phyloP scores from a whole-genome alignment of 805 yeast species.

The Millerozyma miso region DNA sequence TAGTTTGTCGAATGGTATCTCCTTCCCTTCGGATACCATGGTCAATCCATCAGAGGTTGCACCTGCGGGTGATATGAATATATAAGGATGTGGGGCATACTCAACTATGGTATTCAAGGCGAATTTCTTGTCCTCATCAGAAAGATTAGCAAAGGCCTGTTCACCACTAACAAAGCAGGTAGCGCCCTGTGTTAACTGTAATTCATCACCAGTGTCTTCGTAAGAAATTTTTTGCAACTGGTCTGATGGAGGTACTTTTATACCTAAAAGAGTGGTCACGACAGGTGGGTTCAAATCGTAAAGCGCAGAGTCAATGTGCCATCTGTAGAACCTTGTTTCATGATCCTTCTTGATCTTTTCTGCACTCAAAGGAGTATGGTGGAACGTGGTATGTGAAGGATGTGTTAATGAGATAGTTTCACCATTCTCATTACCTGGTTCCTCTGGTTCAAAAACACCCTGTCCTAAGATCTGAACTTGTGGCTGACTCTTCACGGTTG shows the following conservation, averaged over 20 bases:
- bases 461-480: slow-evolving; percentile 90
- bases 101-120: slow-evolving; percentile 78
- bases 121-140: slow-evolving; percentile 66
- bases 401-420: slow-evolving; percentile 63
- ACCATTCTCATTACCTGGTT: slow-evolving; percentile 58
- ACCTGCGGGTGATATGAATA: slow-evolving; percentile 71
- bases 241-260: slow-evolving; percentile 69
- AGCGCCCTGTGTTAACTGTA: slow-evolving; percentile 76
- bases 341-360: slow-evolving; percentile 56
- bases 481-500: slow-evolving; percentile 74
- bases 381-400: slow-evolving; percentile 82
- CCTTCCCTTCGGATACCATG: slow-evolving; percentile 78
- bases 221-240: slow-evolving; percentile 63
- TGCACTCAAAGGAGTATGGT: slow-evolving; percentile 59
- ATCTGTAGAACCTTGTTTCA: slow-evolving; percentile 80
- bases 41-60: slow-evolving; percentile 87
- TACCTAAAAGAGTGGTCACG: slow-evolving; percentile 79
- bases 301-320: slow-evolving; percentile 92
- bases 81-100: slow-evolving; percentile 92
- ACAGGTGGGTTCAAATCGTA: slow-evolving; percentile 84
- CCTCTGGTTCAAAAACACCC: slow-evolving; percentile 56
- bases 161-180: slow-evolving; percentile 89
- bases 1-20: slow-evolving; percentile 57
- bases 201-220: slow-evolving; percentile 54
- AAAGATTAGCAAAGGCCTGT: slow-evolving; percentile 62